Percentiles rank a stretch among this genome's conserved stretches.
phyloP scores from a whole-genome alignment of 2,329 filamentous ascomycete genomes.

The Alternaria longipes region DNA sequence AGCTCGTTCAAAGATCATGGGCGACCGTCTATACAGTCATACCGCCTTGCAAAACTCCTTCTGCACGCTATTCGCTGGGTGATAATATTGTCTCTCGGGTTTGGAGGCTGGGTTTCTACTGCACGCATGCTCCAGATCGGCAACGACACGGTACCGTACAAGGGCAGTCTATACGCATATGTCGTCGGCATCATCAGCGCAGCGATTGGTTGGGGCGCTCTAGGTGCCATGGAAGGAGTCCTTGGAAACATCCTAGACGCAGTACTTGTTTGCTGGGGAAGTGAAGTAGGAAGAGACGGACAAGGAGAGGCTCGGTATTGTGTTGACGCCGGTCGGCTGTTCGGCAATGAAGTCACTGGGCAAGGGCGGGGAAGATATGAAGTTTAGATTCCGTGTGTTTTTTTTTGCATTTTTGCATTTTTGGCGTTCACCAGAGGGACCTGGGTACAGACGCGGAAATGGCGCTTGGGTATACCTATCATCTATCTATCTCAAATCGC shows the following conservation, averaged over 20 bases:
- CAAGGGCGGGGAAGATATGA: slow-evolving; percentile 38
- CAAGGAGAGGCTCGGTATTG: slow-evolving; percentile 81
- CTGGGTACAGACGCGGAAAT: background rate
- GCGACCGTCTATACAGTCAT: slow-evolving; percentile 74
- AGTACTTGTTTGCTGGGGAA: slow-evolving; percentile 92
- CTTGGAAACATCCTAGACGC: slow-evolving; percentile 88
- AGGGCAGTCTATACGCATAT: slow-evolving; percentile 92
- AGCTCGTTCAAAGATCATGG: slow-evolving; percentile 51
- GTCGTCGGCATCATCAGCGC: slow-evolving; percentile 91
- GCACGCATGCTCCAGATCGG: slow-evolving; percentile 77
- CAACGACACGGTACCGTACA: slow-evolving; percentile 58
- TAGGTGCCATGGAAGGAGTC: slow-evolving; percentile 90
- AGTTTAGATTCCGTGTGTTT: slow-evolving; percentile 22
- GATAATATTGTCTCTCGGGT: slow-evolving; percentile 88
- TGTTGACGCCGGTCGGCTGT: slow-evolving; percentile 87
- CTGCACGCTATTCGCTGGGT: slow-evolving; percentile 90
- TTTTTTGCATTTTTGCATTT: background rate
- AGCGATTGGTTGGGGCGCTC: slow-evolving; percentile 92
- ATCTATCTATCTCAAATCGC: background rate
- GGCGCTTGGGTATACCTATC: slow-evolving; percentile 23
- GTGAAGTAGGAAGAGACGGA: slow-evolving; percentile 68
- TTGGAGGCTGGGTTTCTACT: slow-evolving; percentile 96
- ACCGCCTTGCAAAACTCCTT: slow-evolving; percentile 88
- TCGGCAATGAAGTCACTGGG: slow-evolving; percentile 65
- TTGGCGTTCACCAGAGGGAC: slow-evolving; percentile 1